phyloP scores from a whole-genome alignment of 1,139 yeast genomes.

The Lodderomyces parapsilosis region DNA sequence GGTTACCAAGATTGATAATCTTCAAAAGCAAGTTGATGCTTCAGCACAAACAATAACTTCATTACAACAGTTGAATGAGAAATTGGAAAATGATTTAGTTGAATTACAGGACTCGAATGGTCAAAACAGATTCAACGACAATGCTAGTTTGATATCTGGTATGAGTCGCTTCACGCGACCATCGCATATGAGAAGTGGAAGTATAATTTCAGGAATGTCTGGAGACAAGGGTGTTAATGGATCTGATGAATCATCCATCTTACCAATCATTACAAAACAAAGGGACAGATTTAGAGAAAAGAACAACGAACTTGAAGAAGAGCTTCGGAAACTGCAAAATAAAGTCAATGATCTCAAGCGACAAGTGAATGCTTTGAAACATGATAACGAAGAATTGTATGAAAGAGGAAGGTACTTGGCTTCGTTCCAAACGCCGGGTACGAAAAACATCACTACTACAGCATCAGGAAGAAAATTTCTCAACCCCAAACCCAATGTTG shows the following conservation, averaged over 20 bases:
- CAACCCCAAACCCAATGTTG: slow-evolving; percentile 32
- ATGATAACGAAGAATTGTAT: slow-evolving; percentile 75
- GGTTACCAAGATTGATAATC: slow-evolving; percentile 30
- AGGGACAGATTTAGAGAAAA: slow-evolving; percentile 86
- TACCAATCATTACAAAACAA: slow-evolving; percentile 91
- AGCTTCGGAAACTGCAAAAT: slow-evolving; percentile 57
- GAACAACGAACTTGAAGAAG: slow-evolving; percentile 81
- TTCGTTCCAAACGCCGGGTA: slow-evolving; percentile 29
- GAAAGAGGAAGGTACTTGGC: slow-evolving; percentile 80
- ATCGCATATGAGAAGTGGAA: slow-evolving; percentile 24
- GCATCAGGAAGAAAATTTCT: slow-evolving; percentile 21
- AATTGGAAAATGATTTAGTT: slow-evolving; percentile 70
- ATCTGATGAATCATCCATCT: slow-evolving; percentile 45
- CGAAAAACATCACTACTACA: slow-evolving; percentile 17
- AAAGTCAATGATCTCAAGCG: slow-evolving; percentile 60
- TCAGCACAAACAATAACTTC: slow-evolving; percentile 35
- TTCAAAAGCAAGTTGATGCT: slow-evolving; percentile 39
- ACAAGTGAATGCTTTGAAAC: slow-evolving; percentile 62
- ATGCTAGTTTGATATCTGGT: slow-evolving; percentile 69
- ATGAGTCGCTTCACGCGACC: slow-evolving; percentile 44
- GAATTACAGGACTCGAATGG: slow-evolving; percentile 44
- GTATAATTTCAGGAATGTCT: slow-evolving; percentile 44
- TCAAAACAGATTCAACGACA: slow-evolving; percentile 50
- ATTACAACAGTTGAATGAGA: slow-evolving; percentile 47
- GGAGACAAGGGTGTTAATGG: slow-evolving; percentile 17